Evolutionary conservation across 208 protist species (phyloP).

Genomic region (Phytomonas sp.): DNA sequence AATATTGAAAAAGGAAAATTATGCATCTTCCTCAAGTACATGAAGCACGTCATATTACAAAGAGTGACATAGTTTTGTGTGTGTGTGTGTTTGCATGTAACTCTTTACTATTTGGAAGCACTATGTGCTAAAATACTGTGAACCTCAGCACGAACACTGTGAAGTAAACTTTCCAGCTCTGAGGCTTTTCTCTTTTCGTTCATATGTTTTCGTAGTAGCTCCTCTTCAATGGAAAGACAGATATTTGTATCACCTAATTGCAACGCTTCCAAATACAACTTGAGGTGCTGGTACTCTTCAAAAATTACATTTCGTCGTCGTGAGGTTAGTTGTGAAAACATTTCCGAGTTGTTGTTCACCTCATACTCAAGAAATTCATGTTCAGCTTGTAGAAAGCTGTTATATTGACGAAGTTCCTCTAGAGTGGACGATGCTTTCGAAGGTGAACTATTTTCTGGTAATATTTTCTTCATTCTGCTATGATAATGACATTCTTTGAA

Average conservation of each 20-base stretch:
- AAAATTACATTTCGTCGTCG: neutral
- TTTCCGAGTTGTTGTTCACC: neutral
- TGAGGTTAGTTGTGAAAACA: constrained; percentile 1
- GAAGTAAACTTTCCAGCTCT: constrained; percentile 9
- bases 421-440: neutral
- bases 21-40: neutral
- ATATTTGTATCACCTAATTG: neutral
- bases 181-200: constrained; percentile 7
- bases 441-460: constrained; percentile 1
- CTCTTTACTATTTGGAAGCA: neutral
- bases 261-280: constrained; percentile 5
- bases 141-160: constrained; percentile 8
- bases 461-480: constrained; percentile 1
- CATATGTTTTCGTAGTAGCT: neutral
- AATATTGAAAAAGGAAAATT: neutral
- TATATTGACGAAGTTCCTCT: neutral
- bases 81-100: neutral
- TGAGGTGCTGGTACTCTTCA: neutral
- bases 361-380: constrained; percentile 7
- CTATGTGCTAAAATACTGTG: constrained; percentile 7
- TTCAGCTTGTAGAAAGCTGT: constrained; percentile 4
- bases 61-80: neutral
- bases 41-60: neutral
- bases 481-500: neutral
- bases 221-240: neutral